Evolutionary conservation across 2,329 filamentous ascomycete species (phyloP).

Genomic region (Diaporthe sp.): DNA sequence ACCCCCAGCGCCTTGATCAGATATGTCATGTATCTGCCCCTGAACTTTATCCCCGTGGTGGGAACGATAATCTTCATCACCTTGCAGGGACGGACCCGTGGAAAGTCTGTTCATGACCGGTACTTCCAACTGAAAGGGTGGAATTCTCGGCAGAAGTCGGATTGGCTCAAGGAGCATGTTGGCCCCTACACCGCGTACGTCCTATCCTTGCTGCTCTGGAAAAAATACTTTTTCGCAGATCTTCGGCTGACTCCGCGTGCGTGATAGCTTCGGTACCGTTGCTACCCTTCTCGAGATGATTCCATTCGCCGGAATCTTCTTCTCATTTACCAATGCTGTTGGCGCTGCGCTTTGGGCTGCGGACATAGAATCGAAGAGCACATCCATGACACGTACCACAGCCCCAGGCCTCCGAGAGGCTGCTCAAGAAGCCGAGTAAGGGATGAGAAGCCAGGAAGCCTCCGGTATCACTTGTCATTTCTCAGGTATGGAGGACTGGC

Average conservation of each 20-base stretch:
- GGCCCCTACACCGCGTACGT: conserved; percentile 86
- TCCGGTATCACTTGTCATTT: background rate
- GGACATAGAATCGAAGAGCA: conserved; percentile 76
- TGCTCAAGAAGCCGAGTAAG: conserved; percentile 62
- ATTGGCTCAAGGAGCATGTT: conserved; percentile 77
- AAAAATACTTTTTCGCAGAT: background rate
- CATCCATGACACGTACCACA: conserved; percentile 62
- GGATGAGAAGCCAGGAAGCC: background rate
- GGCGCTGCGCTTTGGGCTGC: conserved; percentile 96
- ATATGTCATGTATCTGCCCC: conserved; percentile 86
- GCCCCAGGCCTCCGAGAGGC: conserved; percentile 64
- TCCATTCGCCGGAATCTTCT: conserved; percentile 84
- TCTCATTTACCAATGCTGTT: conserved; percentile 91
- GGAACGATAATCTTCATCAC: conserved; percentile 86
- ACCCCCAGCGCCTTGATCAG: conserved; percentile 75
- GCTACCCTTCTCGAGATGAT: conserved; percentile 88
- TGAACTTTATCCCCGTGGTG: conserved; percentile 93
- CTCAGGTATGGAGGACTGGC: background rate
- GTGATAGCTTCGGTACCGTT: conserved; percentile 75
- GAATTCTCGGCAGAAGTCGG: conserved; percentile 72
- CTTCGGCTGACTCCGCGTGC: conserved; percentile 5
- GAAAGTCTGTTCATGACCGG: conserved; percentile 64
- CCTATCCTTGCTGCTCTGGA: conserved; percentile 24
- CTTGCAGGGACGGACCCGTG: conserved; percentile 73
- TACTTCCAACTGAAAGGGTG: conserved; percentile 95